Conservation (phyloP, 305 asterid species). For the Fraxinus sp. region DNA sequence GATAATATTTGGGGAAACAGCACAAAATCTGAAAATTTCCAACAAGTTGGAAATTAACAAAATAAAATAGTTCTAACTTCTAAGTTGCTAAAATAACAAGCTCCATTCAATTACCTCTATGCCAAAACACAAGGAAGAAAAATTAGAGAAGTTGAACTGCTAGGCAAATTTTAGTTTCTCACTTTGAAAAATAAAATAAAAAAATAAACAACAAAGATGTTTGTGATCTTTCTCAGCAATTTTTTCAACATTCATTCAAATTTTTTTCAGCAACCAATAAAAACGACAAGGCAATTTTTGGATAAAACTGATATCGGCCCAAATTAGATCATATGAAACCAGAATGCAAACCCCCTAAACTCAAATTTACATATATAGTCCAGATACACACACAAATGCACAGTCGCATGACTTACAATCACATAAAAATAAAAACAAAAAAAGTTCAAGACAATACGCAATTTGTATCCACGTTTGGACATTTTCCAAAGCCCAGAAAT, state of each 20-base stretch:
- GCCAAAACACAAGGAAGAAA: conserved; percentile 11
- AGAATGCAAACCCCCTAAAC: conserved; percentile 27
- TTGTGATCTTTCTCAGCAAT: background rate
- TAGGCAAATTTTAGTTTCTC: background rate
- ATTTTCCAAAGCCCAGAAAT: conserved; percentile 30
- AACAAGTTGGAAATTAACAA: conserved; percentile 8
- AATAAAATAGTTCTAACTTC: background rate
- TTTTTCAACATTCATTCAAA: conserved; percentile 15
- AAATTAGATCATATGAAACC: conserved; percentile 27
- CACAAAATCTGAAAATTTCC: background rate
- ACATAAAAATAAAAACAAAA: conserved; percentile 3
- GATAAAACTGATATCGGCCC: conserved; percentile 16
- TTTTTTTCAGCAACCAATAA: background rate
- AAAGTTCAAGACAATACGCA: conserved; percentile 72
- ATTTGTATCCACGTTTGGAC: conserved; percentile 92
- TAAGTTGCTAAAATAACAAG: background rate
- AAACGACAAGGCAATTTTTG: conserved; percentile 6
- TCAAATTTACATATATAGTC: conserved; percentile 12
- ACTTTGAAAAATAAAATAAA: background rate
- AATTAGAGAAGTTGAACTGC: background rate
- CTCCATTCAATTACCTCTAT: background rate
- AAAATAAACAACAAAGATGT: background rate
- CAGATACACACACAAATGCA: conserved; percentile 22
- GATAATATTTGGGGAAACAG: background rate
- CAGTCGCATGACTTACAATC: conserved; percentile 18